A percentile compares a stretch with the other conserved stretches of the same genome.
Evolutionary conservation across 768 basidiomycete genomes (phyloP).

Genomic region (Amanita thiersii): DNA sequence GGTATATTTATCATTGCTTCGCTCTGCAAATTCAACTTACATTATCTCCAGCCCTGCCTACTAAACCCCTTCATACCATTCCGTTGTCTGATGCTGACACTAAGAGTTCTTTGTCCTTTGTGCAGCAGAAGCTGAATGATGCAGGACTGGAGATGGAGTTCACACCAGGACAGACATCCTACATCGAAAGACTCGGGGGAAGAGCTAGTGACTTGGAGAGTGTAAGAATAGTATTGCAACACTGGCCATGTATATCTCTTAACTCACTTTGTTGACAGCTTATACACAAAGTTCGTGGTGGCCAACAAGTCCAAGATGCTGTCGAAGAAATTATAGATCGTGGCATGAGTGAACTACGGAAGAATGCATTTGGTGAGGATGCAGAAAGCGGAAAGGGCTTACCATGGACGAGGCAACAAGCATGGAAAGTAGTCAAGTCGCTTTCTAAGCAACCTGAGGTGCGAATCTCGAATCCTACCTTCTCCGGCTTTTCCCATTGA

Average conservation of each 20-base stretch:
- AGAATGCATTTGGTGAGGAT: constrained; percentile 92
- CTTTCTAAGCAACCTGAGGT: constrained; percentile 62
- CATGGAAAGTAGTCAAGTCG: constrained; percentile 72
- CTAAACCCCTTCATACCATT: constrained; percentile 75
- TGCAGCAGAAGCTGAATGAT: constrained; percentile 69
- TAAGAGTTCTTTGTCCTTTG: constrained; percentile 69
- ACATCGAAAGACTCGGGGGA: constrained; percentile 78
- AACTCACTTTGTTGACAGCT: constrained; percentile 36
- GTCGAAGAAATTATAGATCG: constrained; percentile 85
- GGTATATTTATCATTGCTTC: constrained; percentile 29
- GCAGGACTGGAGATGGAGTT: constrained; percentile 45
- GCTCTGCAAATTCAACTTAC: neutral
- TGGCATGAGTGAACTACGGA: constrained; percentile 75
- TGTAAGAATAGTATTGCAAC: constrained; percentile 34
- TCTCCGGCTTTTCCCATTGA: neutral
- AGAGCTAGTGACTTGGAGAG: constrained; percentile 84
- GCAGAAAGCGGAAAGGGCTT: constrained; percentile 77
- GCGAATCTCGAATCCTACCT: constrained; percentile 22
- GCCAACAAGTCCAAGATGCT: constrained; percentile 65
- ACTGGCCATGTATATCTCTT: neutral
- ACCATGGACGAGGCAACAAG: constrained; percentile 83
- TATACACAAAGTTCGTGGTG: constrained; percentile 77
- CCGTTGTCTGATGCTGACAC: constrained; percentile 82
- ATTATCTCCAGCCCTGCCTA: constrained; percentile 55
- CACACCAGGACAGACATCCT: constrained; percentile 42